Evolutionary conservation across 306 rosid genomes (phyloP).

Genomic region (Lithocarpus polystachyus): DNA sequence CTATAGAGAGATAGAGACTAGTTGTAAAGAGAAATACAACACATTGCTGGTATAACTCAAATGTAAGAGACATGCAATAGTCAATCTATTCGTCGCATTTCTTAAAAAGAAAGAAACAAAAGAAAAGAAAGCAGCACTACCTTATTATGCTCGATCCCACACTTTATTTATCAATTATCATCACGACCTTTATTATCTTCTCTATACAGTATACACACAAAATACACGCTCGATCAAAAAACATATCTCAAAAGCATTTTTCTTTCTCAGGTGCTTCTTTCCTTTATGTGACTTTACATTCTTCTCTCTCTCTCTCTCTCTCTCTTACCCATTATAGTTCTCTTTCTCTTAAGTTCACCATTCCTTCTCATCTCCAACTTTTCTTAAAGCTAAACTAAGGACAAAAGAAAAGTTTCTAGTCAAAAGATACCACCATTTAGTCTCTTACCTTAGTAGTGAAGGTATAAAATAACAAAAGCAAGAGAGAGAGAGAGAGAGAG

Average conservation of each 20-base stretch:
- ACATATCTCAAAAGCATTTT: slow-evolving; percentile 45
- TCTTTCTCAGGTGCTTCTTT: slow-evolving; percentile 38
- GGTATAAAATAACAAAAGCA: slow-evolving; percentile 38
- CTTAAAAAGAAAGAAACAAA: background rate
- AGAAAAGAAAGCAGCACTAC: slow-evolving; percentile 26
- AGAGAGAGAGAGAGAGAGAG: background rate
- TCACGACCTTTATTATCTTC: slow-evolving; percentile 29
- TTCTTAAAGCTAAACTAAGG: slow-evolving; percentile 34
- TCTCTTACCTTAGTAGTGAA: slow-evolving; percentile 38
- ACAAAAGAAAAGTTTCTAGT: slow-evolving; percentile 33
- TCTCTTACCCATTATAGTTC: slow-evolving; percentile 27
- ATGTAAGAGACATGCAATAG: slow-evolving; percentile 17
- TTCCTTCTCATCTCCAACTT: slow-evolving; percentile 42
- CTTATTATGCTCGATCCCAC: slow-evolving; percentile 5
- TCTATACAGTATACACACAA: slow-evolving; percentile 29
- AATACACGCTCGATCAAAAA: slow-evolving; percentile 27
- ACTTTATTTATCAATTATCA: background rate
- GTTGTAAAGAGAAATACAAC: slow-evolving; percentile 24
- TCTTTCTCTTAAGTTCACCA: slow-evolving; percentile 20
- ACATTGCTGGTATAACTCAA: slow-evolving; percentile 9
- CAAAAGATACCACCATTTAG: slow-evolving; percentile 32
- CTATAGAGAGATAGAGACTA: slow-evolving; percentile 24
- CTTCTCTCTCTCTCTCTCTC: slow-evolving; percentile 20
- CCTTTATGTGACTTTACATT: slow-evolving; percentile 20
- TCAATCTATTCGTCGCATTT: slow-evolving; percentile 27